Percentiles rank a stretch among this genome's conserved stretches.
These are phyloP conservation scores for Thamnidium elegans DNA, from an alignment of 192 early-diverging fungal genomes.

Conservation along the genomic window DNA sequence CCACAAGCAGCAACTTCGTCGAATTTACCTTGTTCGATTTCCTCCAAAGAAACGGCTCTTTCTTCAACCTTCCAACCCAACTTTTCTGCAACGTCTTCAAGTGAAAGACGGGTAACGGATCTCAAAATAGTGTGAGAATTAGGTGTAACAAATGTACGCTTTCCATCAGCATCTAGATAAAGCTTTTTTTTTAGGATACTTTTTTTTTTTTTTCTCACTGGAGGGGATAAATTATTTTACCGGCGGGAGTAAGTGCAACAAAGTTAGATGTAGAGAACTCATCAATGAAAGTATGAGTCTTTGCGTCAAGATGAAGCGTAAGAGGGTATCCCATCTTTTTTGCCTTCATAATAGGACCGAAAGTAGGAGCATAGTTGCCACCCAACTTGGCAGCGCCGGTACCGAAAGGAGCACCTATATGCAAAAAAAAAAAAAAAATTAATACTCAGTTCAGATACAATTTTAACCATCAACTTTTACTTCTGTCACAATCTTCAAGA, in stretches of 20 bases:
- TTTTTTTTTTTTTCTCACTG: background rate
- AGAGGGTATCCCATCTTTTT: conserved; percentile 66
- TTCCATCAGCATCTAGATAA: conserved; percentile 27
- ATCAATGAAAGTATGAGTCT: conserved; percentile 61
- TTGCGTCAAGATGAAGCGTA: conserved; percentile 69
- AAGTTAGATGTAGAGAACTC: conserved; percentile 82
- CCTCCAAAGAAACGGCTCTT: conserved; percentile 49
- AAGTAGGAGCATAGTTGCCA: conserved; percentile 72
- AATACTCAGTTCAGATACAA: background rate
- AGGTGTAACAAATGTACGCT: conserved; percentile 65
- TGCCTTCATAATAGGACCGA: conserved; percentile 55
- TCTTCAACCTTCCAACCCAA: conserved; percentile 67
- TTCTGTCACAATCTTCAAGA: conserved; percentile 65
- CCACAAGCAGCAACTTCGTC: conserved; percentile 70
- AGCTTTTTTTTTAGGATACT: background rate
- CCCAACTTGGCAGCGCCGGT: conserved; percentile 66
- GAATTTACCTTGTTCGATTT: conserved; percentile 56
- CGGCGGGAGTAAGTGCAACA: conserved; percentile 56
- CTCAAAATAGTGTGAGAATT: conserved; percentile 55
- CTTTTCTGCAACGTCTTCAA: conserved; percentile 55
- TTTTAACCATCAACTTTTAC: conserved; percentile 23
- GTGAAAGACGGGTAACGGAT: conserved; percentile 66
- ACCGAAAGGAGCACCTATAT: conserved; percentile 47
- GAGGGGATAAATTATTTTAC: conserved; percentile 32
- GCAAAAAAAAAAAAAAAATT: background rate